Percentiles rank a stretch among this genome's conserved stretches.
phyloP scores from a whole-genome alignment of 1,284 basidiomycete genomes.

The Coniferiporia sulphurascens region DNA sequence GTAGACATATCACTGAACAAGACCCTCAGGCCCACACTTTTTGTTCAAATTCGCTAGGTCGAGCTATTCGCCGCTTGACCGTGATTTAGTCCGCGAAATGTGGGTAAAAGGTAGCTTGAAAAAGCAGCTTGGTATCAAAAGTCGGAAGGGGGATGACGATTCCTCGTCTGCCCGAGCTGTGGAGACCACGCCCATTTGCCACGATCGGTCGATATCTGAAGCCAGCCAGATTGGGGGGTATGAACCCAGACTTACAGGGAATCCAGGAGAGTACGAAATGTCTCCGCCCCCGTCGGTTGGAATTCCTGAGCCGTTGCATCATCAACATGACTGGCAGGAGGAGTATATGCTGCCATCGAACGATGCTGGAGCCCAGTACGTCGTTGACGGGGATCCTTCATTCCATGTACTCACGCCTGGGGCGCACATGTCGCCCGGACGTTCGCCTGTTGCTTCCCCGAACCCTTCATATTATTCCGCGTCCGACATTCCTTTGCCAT shows the following conservation, averaged over 20 bases:
- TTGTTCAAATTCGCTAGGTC: slow-evolving; percentile 64
- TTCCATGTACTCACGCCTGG: slow-evolving; percentile 12
- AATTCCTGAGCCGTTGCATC: background rate
- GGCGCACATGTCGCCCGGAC: slow-evolving; percentile 5
- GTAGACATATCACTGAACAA: slow-evolving; percentile 17
- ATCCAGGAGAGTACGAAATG: slow-evolving; percentile 27
- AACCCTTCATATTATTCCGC: slow-evolving; percentile 65
- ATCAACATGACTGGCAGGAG: slow-evolving; percentile 2
- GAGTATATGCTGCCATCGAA: background rate
- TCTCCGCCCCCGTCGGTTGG: slow-evolving; percentile 26
- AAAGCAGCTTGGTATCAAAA: slow-evolving; percentile 70
- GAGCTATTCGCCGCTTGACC: slow-evolving; percentile 70
- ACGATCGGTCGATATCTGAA: slow-evolving; percentile 46
- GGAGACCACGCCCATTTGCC: slow-evolving; percentile 58
- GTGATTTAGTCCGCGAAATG: slow-evolving; percentile 84
- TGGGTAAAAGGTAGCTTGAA: slow-evolving; percentile 86
- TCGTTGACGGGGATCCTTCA: slow-evolving; percentile 16
- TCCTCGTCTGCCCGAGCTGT: slow-evolving; percentile 39
- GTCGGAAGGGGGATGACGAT: slow-evolving; percentile 39
- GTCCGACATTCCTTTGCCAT: slow-evolving; percentile 57
- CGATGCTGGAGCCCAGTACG: slow-evolving; percentile 1
- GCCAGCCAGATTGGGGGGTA: slow-evolving; percentile 45
- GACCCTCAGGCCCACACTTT: slow-evolving; percentile 59
- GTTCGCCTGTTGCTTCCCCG: slow-evolving; percentile 27
- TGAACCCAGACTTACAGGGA: slow-evolving; percentile 38